Evolutionary conservation across 495 filamentous ascomycete genomes (phyloP).

Genomic region (Tetracladium marchalianum): DNA sequence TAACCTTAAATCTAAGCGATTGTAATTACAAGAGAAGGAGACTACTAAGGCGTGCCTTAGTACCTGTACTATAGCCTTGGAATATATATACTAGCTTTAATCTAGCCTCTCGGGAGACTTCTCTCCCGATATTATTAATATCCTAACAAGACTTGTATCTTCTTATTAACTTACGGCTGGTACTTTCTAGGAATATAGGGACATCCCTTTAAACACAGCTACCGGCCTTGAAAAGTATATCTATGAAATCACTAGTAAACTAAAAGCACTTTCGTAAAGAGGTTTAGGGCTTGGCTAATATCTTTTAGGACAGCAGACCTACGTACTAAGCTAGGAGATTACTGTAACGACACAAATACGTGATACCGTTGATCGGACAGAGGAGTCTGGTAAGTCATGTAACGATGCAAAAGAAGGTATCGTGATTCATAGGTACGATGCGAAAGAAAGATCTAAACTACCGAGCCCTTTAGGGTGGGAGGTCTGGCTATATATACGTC

Average conservation of each 20-base stretch:
- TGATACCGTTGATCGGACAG: no score
- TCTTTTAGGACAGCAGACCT: no score
- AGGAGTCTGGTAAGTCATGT: no score
- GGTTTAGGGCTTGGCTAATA: no score
- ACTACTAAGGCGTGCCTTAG: background rate
- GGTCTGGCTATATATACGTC: no score
- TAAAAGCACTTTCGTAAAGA: background rate
- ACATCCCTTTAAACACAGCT: constrained; percentile 1
- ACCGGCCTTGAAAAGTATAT: background rate
- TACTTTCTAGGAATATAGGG: constrained; percentile 4
- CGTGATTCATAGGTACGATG: no score
- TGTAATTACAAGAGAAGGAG: constrained; percentile 1
- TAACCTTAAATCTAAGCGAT: background rate
- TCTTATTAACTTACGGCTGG: background rate
- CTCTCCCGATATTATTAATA: background rate
- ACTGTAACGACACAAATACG: no score
- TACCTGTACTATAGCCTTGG: background rate
- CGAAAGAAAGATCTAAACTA: no score
- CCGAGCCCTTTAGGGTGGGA: no score
- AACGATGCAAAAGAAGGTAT: no score
- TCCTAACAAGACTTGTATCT: background rate
- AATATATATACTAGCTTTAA: constrained; percentile 2
- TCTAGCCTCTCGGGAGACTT: background rate
- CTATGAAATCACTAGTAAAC: background rate
- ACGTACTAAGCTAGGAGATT: no score